phyloP scores from a whole-genome alignment of 2,329 filamentous ascomycete genomes.

The Microdochium bolleyi region DNA sequence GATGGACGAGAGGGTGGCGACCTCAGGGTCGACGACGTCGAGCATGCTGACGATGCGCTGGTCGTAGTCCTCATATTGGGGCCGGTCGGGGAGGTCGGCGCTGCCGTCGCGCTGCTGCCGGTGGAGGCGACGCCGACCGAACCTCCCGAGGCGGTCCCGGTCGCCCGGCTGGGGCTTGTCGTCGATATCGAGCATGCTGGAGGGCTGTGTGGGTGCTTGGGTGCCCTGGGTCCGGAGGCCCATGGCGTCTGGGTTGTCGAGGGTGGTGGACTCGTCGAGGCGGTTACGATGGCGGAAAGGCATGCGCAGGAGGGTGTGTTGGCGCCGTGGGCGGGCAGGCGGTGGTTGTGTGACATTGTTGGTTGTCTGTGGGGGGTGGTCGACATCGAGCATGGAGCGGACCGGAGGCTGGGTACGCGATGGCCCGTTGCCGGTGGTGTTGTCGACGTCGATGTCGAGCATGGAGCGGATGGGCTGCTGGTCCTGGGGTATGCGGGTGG shows the following conservation, averaged over 20 bases:
- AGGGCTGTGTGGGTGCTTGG: not conserved
- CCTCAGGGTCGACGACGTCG: constrained; percentile 56
- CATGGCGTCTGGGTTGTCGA: not conserved
- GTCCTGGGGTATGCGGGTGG: not conserved
- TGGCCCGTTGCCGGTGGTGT: no score
- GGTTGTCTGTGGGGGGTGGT: not conserved
- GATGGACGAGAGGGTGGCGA: constrained; percentile 73
- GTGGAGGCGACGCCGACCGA: not conserved
- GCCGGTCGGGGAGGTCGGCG: not conserved
- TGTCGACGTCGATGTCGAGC: not conserved
- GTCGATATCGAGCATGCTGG: not conserved
- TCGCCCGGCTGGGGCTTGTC: not conserved
- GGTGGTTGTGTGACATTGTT: not conserved
- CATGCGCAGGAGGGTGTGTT: not conserved
- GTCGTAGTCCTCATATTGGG: not conserved
- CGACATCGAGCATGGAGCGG: not conserved
- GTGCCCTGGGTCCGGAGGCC: not conserved
- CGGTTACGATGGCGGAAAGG: not conserved
- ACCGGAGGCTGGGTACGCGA: not conserved
- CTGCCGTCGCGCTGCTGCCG: not conserved
- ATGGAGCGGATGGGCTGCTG: not conserved
- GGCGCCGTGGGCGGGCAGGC: not conserved
- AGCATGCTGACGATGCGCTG: constrained; percentile 1
- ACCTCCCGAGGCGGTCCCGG: not conserved
- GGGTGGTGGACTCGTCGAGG: not conserved